Evolutionary conservation across 1,284 basidiomycete genomes (phyloP), one percentile per base, ranked within the genome.

Genomic region (Agaricales sp.): DNA sequence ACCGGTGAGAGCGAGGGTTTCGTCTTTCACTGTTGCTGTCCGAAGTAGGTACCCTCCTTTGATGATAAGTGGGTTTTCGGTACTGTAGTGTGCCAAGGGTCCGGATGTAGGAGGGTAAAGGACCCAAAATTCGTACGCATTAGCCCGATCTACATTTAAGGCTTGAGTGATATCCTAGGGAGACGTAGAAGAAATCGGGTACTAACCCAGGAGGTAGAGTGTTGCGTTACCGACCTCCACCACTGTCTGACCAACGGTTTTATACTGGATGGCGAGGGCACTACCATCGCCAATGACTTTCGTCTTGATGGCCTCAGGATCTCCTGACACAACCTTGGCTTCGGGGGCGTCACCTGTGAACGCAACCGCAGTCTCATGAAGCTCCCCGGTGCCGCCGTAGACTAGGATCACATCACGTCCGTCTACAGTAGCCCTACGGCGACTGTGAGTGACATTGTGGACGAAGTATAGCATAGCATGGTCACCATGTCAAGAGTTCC

Each of bases 91-190:
- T 8, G 66, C 64, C 46, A 67, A 67, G 11, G 60, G 44, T 18
- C 70, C 67, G 1, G 57, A 52, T 8, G 66, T 59, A 3, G 68
- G 65, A 1, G 67, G 71, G 48, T 74, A 64, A 51, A 74, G 59
- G 23, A 71, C 65, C 73, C 73, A 75, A 58, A 73, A 73, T 47
- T 72, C 62, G 54, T 74, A 75, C 3, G 74, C 73, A 35, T 65
- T 70, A 30, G 61, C 58, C 41, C 71, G 71, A 57, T 75, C 73
- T 75, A 45, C 14, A 39, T 35, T 11, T n/a, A 11, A 8, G 30
- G 8, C 30, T 8, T 35, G 11, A 35, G 30, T 35, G 11, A 43
- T 35, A 4, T 25, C 16, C 11, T 52, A 25, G 45, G 22, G 18
- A 30, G 20, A 26, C 23, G 20, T 46, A 14, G 12, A 11, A 14